Percentiles rank a stretch among this genome's conserved stretches.
phyloP scores from a whole-genome alignment of 176 grass and related monocot genomes.

The Calamus simplicifolius region DNA sequence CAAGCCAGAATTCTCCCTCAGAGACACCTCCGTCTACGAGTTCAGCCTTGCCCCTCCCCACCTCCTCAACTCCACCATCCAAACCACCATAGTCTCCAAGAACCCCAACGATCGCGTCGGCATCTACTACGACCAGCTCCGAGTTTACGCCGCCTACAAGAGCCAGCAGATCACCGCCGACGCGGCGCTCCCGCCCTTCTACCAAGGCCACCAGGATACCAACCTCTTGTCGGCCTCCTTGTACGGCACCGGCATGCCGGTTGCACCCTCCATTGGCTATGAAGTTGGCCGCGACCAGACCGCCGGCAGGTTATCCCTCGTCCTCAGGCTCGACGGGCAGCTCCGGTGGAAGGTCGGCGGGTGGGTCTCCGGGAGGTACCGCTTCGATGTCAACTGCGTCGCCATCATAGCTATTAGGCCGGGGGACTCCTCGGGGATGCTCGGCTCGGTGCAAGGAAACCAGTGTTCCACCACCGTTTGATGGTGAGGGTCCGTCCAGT shows the following conservation, averaged over 20 bases:
- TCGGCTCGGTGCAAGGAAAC: slow-evolving; percentile 3
- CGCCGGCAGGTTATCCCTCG: slow-evolving; percentile 20
- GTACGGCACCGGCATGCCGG: slow-evolving; percentile 9
- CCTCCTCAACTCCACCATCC: slow-evolving; percentile 23
- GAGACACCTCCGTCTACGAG: slow-evolving; percentile 24
- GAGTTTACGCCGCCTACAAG: slow-evolving; percentile 40
- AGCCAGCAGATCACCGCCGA: slow-evolving; percentile 28
- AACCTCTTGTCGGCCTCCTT: slow-evolving; percentile 33
- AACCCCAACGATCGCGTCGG: slow-evolving; percentile 63
- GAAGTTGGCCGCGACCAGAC: slow-evolving; percentile 9
- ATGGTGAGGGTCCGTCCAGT: no score
- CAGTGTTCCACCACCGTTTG: slow-evolving; percentile 22
- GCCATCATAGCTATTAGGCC: slow-evolving; percentile 1
- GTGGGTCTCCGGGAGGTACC: slow-evolving; percentile 47
- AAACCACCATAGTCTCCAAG: slow-evolving; percentile 42
- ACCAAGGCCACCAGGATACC: slow-evolving; percentile 33
- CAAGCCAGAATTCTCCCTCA: slow-evolving; percentile 49
- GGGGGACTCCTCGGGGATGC: not conserved
- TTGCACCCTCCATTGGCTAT: not conserved
- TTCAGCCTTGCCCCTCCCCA: slow-evolving; percentile 7
- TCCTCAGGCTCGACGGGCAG: slow-evolving; percentile 38
- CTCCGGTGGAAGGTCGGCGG: slow-evolving; percentile 68
- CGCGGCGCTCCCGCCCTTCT: slow-evolving; percentile 27
- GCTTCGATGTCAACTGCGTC: slow-evolving; percentile 49
- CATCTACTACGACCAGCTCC: slow-evolving; percentile 54